Evolutionary conservation across 768 basidiomycete species (phyloP).

Genomic region (Hericium coralloides): DNA sequence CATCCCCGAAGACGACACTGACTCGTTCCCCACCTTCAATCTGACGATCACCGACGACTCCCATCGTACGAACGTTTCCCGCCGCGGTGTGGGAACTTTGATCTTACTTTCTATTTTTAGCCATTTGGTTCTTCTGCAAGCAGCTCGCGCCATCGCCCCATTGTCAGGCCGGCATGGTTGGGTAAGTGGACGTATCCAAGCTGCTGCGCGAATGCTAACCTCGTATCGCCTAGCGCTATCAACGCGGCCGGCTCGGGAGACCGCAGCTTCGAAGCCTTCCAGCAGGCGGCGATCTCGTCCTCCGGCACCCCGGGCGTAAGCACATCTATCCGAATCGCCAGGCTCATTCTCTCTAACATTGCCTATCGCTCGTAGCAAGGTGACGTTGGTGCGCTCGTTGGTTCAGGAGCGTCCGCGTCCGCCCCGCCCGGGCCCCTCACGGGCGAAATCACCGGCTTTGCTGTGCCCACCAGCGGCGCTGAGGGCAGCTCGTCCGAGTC

Average conservation of each 20-base stretch:
- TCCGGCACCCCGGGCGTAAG: slow-evolving; percentile 25
- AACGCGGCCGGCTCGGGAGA: slow-evolving; percentile 37
- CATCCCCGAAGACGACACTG: slow-evolving; percentile 23
- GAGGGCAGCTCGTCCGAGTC: neutral
- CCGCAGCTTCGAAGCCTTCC: slow-evolving; percentile 31
- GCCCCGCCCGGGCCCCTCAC: slow-evolving; percentile 31
- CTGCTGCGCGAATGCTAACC: neutral
- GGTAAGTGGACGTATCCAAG: slow-evolving; percentile 11
- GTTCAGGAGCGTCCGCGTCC: slow-evolving; percentile 40
- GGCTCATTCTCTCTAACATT: neutral
- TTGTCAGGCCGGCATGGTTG: slow-evolving; percentile 31
- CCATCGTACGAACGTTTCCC: slow-evolving; percentile 28
- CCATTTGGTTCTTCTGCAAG: slow-evolving; percentile 56
- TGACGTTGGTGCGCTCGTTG: slow-evolving; percentile 29
- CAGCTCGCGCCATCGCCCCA: slow-evolving; percentile 32
- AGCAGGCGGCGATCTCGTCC: slow-evolving; percentile 23
- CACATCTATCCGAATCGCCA: slow-evolving; percentile 18
- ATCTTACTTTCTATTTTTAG: slow-evolving; percentile 16
- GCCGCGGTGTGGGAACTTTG: too few relatives aligned
- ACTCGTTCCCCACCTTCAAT: slow-evolving; percentile 33
- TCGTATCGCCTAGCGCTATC: slow-evolving; percentile 29
- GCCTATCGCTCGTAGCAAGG: slow-evolving; percentile 20
- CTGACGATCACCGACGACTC: slow-evolving; percentile 40
- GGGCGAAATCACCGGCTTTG: slow-evolving; percentile 23
- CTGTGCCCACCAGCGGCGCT: slow-evolving; percentile 16